Base-by-base conservation (phyloP, 768 basidiomycete species). In the Russula compacta region DNA sequence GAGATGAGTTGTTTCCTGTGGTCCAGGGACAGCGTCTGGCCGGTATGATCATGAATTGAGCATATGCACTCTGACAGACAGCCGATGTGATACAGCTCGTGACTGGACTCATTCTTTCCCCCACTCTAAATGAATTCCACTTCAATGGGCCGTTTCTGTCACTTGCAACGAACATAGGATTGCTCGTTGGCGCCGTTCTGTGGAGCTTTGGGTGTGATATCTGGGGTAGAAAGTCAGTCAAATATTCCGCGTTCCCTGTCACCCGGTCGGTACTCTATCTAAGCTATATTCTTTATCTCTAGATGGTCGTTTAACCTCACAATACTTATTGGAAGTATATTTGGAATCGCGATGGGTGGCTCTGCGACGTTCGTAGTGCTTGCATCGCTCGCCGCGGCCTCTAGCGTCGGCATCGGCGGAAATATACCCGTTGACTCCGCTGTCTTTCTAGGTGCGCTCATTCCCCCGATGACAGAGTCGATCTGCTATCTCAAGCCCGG, bases 11-110 rank as follows among this genome's bases (percentile, higher is more conserved):
- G 6, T 48, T 51, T 5, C 9, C 36, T n/a, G 40, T 19, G 17
- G 43, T 56, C 6, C 67, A 84, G 86, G 17, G 86, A 87, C 67
- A 87, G 83, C 65, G 78, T 86, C 32, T 88, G 86, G 87, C 85
- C 85, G 19, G 85, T 87, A 66, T 61, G 82, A 6, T 33, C 69
- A 32, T 15, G 9, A 9, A 6, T 51, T 10, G 14, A 32, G 15
- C 44, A 2, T 33, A 33, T 14, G 17, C 12, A 17, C 33, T 50
- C 48, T 39, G 29, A 44, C n/a, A 29, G 14, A 29, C 15, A 19
- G 3, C 0, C 24, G 11, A 38, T 1, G 6, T n/a, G 8, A 33
- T 9, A 12, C 49, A 81, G 79, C 66, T 77, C 0, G 54, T 74
- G 39, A 75, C 73, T 0, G 78, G 76, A 4, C 72, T 81, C 6